Conservation (phyloP, 371 early-diverging fungal genomes). For the Mucor ambiguus region DNA sequence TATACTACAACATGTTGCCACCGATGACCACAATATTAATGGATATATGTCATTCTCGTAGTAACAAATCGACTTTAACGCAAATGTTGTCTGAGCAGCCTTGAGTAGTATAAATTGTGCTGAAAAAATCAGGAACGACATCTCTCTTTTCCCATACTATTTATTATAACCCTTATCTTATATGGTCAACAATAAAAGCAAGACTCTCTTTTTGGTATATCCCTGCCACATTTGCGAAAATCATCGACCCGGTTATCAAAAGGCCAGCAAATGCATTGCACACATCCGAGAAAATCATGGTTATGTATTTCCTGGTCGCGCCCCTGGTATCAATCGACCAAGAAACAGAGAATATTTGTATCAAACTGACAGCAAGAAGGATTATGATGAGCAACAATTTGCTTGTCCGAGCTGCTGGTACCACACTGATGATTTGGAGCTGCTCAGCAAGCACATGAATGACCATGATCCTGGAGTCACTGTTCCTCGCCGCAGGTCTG, state of each 20-base stretch:
- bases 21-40: not conserved
- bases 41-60: not conserved
- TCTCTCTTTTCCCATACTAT: not conserved
- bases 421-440: not conserved
- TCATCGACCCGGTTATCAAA: not conserved
- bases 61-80: not conserved
- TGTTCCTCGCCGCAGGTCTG: not conserved
- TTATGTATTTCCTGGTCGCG: not conserved
- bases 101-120: not conserved
- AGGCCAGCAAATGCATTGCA: not conserved
- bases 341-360: not conserved
- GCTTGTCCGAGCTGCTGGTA: slow-evolving; percentile 1
- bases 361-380: not conserved
- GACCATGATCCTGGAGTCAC: not conserved
- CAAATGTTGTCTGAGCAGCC: not conserved
- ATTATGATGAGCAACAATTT: not conserved
- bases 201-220: not conserved
- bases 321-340: not conserved
- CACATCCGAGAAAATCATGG: not conserved
- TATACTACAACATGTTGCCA: not conserved
- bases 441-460: not conserved
- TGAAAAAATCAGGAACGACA: not conserved
- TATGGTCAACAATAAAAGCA: not conserved
- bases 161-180: not conserved
- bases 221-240: not conserved